Conservation (phyloP, 139 green algal genomes). For the Chlorella sorokiniana region DNA sequence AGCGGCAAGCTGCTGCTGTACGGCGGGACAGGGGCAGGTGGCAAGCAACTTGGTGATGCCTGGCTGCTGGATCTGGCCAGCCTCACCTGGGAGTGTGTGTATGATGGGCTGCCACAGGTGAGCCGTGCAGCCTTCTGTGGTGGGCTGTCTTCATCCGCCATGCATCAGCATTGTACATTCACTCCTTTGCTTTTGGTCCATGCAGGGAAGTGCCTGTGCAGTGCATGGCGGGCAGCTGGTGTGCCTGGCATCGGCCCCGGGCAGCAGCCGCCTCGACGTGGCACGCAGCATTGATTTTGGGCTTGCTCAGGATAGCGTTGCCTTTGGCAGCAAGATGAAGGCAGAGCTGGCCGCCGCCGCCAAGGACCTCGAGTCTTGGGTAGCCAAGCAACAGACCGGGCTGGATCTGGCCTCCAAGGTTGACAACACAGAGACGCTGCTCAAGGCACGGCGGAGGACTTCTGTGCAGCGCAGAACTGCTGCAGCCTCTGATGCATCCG, state of each 20-base stretch:
- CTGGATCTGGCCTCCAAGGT: slow-evolving; percentile 68
- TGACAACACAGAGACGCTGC: slow-evolving; percentile 70
- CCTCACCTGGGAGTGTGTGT: slow-evolving; percentile 63
- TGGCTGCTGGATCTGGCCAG: slow-evolving; percentile 68
- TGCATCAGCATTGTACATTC: too few relatives aligned
- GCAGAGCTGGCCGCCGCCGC: slow-evolving; percentile 13
- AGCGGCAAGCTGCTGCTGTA: slow-evolving; percentile 76
- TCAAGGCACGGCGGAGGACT: slow-evolving; percentile 40
- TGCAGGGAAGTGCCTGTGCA: not conserved
- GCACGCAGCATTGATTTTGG: slow-evolving; percentile 67
- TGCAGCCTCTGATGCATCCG: not conserved
- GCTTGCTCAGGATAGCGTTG: slow-evolving; percentile 40
- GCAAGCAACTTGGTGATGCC: slow-evolving; percentile 73
- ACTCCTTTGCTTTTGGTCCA: not conserved
- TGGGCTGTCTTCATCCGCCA: too few relatives aligned
- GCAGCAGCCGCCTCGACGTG: slow-evolving; percentile 72
- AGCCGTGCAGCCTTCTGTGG: not conserved
- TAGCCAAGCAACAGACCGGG: slow-evolving; percentile 64
- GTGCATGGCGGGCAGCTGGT: slow-evolving; percentile 49
- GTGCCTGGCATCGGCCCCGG: slow-evolving; percentile 57
- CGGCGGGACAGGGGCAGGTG: slow-evolving; percentile 63
- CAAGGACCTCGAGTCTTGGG: slow-evolving; percentile 68
- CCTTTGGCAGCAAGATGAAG: slow-evolving; percentile 69
- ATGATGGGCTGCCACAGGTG: slow-evolving; percentile 24
- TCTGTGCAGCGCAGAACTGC: not conserved